phyloP scores from a whole-genome alignment of 2,329 filamentous ascomycete genomes.

The Fusarium sp. region DNA sequence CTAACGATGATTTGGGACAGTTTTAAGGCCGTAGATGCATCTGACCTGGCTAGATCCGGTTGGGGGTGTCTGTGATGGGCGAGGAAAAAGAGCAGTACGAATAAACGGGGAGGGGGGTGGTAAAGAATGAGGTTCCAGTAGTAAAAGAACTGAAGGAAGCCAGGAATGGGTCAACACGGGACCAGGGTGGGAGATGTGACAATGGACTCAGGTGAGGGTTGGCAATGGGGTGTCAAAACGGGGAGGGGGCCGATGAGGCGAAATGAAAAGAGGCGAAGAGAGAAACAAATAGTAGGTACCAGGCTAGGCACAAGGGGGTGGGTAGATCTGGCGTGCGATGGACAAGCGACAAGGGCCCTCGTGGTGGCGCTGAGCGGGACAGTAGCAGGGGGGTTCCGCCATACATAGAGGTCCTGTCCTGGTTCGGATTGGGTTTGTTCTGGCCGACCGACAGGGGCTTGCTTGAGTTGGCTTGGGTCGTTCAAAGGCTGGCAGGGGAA shows the following conservation, averaged over 20 bases:
- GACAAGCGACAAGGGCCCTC: slow-evolving; percentile 45
- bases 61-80: slow-evolving; percentile 38
- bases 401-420: slow-evolving; percentile 27
- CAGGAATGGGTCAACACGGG: slow-evolving; percentile 46
- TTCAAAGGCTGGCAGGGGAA: slow-evolving; percentile 21
- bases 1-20: slow-evolving; percentile 50
- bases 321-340: slow-evolving; percentile 50
- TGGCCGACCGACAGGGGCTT: slow-evolving; percentile 27
- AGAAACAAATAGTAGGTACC: slow-evolving; percentile 41
- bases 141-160: slow-evolving; percentile 38
- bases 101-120: slow-evolving; percentile 37
- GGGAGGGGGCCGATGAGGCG: slow-evolving; percentile 39
- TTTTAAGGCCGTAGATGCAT: slow-evolving; percentile 52
- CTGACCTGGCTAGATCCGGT: slow-evolving; percentile 49
- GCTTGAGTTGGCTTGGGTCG: slow-evolving; percentile 26
- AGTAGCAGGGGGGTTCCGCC: slow-evolving; percentile 38
- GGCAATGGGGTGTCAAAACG: slow-evolving; percentile 39
- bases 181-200: slow-evolving; percentile 43
- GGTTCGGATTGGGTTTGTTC: slow-evolving; percentile 33
- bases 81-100: slow-evolving; percentile 30
- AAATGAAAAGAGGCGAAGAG: slow-evolving; percentile 40
- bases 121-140: slow-evolving; percentile 35
- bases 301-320: slow-evolving; percentile 37
- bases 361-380: slow-evolving; percentile 50
- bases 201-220: slow-evolving; percentile 44